Conservation (phyloP, 495 filamentous ascomycete species). For the Xeromyces bisporus region DNA sequence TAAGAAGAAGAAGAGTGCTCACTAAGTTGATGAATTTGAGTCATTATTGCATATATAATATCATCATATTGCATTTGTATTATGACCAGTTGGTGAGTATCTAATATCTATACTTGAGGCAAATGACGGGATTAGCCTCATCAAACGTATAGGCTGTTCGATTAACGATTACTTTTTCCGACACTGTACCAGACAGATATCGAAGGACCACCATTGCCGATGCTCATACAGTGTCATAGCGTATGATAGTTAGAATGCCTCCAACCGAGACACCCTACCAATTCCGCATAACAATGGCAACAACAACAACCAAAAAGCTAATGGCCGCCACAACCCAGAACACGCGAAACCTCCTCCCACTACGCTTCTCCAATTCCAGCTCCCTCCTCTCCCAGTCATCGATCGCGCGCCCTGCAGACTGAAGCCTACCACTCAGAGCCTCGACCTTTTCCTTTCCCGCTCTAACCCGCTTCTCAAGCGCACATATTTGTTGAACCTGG, state of each 20-base stretch:
- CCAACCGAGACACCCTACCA: too few species aligned
- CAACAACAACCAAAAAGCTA: slow-evolving; percentile 19
- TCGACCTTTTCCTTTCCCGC: slow-evolving; percentile 44
- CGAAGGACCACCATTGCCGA: too few species aligned
- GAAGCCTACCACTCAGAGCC: slow-evolving; percentile 47
- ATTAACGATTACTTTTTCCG: too few species aligned
- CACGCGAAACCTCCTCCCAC: slow-evolving; percentile 41
- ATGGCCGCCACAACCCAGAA: slow-evolving; percentile 38
- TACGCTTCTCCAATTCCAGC: slow-evolving; percentile 52
- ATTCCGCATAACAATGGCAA: slow-evolving; percentile 26
- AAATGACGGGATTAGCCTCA: too few species aligned
- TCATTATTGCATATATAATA: too few species aligned
- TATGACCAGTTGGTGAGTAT: too few species aligned
- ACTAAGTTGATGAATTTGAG: slow-evolving; percentile 1
- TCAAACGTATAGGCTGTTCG: too few species aligned
- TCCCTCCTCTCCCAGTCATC: slow-evolving; percentile 58
- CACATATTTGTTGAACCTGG: slow-evolving; percentile 49
- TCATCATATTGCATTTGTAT: too few species aligned
- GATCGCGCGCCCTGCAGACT: slow-evolving; percentile 43
- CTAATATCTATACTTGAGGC: too few species aligned
- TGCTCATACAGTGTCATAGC: too few species aligned
- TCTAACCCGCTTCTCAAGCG: slow-evolving; percentile 48
- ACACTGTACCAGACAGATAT: too few species aligned
- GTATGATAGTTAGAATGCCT: too few species aligned
- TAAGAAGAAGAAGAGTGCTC: slow-evolving; percentile 58